Evolutionary conservation across 306 rosid genomes (phyloP).

Genomic region (Abrus pulchellus): DNA sequence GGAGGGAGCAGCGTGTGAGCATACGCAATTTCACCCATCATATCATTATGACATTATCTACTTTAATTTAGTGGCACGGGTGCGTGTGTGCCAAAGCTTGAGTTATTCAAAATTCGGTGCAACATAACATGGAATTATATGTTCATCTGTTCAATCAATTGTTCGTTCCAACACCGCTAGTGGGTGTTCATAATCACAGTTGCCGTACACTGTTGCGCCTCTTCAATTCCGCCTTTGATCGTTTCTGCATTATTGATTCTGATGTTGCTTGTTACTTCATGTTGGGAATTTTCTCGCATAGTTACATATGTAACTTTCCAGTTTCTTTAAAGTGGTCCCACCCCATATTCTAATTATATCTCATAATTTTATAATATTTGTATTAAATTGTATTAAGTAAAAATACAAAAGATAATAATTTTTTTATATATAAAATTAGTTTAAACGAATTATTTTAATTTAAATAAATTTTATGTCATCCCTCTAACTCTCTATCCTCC

Average conservation of each 20-base stretch:
- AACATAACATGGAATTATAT: not conserved
- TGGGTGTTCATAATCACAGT: not conserved
- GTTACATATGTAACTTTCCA: not conserved
- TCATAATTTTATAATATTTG: too few relatives aligned
- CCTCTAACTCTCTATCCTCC: too few relatives aligned
- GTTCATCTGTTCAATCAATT: not conserved
- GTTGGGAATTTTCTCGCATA: not conserved
- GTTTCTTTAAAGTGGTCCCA: not conserved
- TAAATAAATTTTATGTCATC: too few relatives aligned
- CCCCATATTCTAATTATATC: not conserved
- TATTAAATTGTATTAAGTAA: too few relatives aligned
- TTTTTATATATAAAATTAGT: too few relatives aligned
- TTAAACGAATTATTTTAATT: too few relatives aligned
- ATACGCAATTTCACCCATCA: slow-evolving; percentile 11
- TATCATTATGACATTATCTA: not conserved
- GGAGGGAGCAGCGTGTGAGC: not conserved
- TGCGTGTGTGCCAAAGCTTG: too few relatives aligned
- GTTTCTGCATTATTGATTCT: not conserved
- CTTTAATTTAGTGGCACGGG: not conserved
- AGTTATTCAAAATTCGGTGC: slow-evolving; percentile 9
- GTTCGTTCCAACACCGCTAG: not conserved
- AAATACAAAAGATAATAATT: too few relatives aligned
- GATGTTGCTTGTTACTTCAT: not conserved
- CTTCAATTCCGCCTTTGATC: not conserved
- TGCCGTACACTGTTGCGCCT: not conserved